Conservation (phyloP, 306 rosid species). For the Cicer yamashitae region DNA sequence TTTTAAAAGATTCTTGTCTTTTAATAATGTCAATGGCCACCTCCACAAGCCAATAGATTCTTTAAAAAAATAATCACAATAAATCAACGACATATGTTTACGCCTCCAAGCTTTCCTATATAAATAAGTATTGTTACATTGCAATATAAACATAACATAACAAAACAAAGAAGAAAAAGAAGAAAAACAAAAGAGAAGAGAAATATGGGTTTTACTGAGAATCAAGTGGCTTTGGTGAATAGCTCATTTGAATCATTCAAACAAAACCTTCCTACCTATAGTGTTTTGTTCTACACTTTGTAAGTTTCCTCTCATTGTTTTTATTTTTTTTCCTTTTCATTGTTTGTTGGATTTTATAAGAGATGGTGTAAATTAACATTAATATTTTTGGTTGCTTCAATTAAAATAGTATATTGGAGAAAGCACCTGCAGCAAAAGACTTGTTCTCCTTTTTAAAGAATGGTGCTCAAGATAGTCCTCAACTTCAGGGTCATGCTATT, state of each 20-base stretch:
- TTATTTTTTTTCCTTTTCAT: not conserved
- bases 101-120: not conserved
- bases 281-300: slow-evolving; percentile 40
- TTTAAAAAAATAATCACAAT: not conserved
- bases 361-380: not conserved
- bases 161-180: not conserved
- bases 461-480: slow-evolving; percentile 35
- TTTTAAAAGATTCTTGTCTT: not conserved
- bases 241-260: slow-evolving; percentile 39
- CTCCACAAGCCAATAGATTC: slow-evolving; percentile 1
- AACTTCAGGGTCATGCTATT: slow-evolving; percentile 34
- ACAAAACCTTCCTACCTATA: slow-evolving; percentile 21
- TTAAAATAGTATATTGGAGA: slow-evolving; percentile 44
- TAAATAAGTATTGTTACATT: not conserved
- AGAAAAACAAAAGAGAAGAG: no score
- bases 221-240: slow-evolving; percentile 41
- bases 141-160: not conserved
- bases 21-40: not conserved
- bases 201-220: slow-evolving; percentile 39
- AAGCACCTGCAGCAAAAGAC: slow-evolving; percentile 35
- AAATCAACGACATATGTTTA: not conserved
- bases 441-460: slow-evolving; percentile 44
- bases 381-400: not conserved
- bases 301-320: not conserved
- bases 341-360: not conserved